Percentiles rank a stretch among this genome's conserved stretches.
phyloP scores from a whole-genome alignment of 2,329 filamentous ascomycete species.

The Colletotrichum sp. region DNA sequence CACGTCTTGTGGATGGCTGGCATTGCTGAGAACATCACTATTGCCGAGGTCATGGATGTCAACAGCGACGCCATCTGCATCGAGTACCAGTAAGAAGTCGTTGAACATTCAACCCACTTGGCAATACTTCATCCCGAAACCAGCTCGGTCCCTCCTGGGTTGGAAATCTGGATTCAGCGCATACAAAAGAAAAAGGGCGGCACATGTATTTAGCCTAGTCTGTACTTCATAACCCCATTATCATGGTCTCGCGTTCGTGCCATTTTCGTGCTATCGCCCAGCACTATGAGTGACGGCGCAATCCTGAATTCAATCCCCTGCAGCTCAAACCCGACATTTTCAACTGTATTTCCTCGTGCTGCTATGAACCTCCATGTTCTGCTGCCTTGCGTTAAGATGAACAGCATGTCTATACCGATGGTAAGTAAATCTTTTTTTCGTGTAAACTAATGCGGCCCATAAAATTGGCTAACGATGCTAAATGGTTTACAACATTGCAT shows the following conservation, averaged over 20 bases:
- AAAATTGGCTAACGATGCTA: too few species aligned
- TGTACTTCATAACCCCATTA: rapidly evolving
- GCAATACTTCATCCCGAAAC: rapidly evolving
- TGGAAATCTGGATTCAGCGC: background rate
- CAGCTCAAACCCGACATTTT: too few species aligned
- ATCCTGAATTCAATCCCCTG: too few species aligned
- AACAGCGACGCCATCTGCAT: constrained; percentile 7
- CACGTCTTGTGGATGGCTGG: constrained; percentile 8
- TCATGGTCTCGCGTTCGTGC: background rate
- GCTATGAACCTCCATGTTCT: too few species aligned
- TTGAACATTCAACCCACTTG: background rate
- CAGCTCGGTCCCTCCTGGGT: background rate
- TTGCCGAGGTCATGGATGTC: constrained; percentile 12
- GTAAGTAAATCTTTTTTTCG: too few species aligned
- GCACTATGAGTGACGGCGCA: too few species aligned
- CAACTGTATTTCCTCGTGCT: too few species aligned
- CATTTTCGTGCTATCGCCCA: background rate
- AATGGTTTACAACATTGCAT: too few species aligned
- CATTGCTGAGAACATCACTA: constrained; percentile 6
- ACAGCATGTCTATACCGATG: too few species aligned
- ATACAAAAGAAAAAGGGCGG: rapidly evolving
- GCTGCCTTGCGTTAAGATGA: rapidly evolving
- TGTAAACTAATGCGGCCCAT: too few species aligned
- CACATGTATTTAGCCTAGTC: background rate
- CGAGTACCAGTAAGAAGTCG: background rate